Evolutionary conservation across 345 rosid species (phyloP), one percentile per base, ranked within the genome.

Genomic region (Nephelium lappaceum): DNA sequence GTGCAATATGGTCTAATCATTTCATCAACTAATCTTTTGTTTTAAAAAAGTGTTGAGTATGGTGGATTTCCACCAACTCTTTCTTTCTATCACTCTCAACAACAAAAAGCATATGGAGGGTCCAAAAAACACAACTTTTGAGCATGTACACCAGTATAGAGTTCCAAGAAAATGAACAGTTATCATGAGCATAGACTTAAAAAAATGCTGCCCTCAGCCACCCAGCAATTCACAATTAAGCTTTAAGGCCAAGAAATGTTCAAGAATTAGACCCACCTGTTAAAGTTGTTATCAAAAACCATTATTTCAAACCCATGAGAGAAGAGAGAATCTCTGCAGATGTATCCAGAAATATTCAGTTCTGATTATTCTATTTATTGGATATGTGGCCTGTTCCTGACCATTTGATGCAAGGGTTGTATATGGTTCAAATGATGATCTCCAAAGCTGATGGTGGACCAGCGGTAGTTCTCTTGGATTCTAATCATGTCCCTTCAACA

Each of bases 241-340:
- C 85, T 83, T 83, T 77, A 27, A 71, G 49, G 25, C 76, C 72
- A 77, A 75, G 79, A 81, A 57, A 71, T 36, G 64, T 80, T 72
- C 18, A 79, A 41, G 45, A 23, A 4, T 16, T 42, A 72, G 82
- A 75, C 85, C 88, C 88, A 80, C 82, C 74, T 47, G 31, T 76
- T 57, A 39, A 80, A 72, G 39, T 49, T 62, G 75, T 78, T 64
- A 58, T 14, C 77, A 19, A 6, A 57, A 39, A 58, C 81, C 23
- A 80, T 76, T 68, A 82, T 78, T 55, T 73, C 75, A 21, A 36
- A 41, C 70, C 83, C 73, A 73, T 49, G n/a, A 57, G 65, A 27
- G 72, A 62, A 78, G 72, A 77, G 49, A 76, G 69, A 60, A 77
- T 64, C 6, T 41, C 18, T n/a, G n/a, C 3, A 76, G 70, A 61